Evolutionary conservation across 495 filamentous ascomycete species (phyloP).

Genomic region (Venustampulla echinocandica): DNA sequence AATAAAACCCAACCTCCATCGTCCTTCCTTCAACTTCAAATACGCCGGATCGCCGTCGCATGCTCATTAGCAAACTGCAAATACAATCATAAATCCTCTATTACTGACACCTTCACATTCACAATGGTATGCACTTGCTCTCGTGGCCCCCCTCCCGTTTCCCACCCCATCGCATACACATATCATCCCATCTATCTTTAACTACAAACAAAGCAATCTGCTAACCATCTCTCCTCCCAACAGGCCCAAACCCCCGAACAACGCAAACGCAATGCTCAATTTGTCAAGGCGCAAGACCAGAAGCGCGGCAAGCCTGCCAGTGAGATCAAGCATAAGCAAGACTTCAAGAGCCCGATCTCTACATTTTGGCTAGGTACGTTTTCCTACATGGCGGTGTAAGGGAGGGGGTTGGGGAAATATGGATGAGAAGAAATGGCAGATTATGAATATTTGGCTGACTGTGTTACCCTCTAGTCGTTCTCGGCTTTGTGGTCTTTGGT

Average conservation of each 20-base stretch:
- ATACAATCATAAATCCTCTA: too few relatives aligned
- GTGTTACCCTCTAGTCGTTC: conserved; percentile 53
- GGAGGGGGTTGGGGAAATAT: not conserved
- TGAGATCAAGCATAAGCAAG: conserved; percentile 52
- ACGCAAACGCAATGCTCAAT: conserved; percentile 79
- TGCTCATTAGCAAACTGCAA: too few relatives aligned
- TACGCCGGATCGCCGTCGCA: too few relatives aligned
- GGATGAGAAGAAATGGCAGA: not conserved
- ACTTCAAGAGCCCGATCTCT: conserved; percentile 70
- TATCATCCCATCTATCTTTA: not conserved
- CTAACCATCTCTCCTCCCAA: not conserved
- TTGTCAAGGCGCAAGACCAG: conserved; percentile 65
- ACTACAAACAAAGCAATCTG: not conserved
- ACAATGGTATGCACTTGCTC: too few relatives aligned
- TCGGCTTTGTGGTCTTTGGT: conserved; percentile 78
- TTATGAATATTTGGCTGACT: too few relatives aligned
- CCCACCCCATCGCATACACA: too few relatives aligned
- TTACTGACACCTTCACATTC: too few relatives aligned
- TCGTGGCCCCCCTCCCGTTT: too few relatives aligned
- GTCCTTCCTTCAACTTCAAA: too few relatives aligned
- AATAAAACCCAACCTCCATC: too few relatives aligned
- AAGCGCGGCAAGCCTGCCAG: conserved; percentile 75
- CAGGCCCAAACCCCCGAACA: conserved; percentile 95
- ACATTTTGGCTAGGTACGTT: conserved; percentile 74
- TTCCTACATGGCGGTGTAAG: not conserved